A percentile compares a stretch with the other conserved stretches of the same genome.
Conservation (phyloP, 148 eudicot species). For the Arctostaphylos glauca region DNA sequence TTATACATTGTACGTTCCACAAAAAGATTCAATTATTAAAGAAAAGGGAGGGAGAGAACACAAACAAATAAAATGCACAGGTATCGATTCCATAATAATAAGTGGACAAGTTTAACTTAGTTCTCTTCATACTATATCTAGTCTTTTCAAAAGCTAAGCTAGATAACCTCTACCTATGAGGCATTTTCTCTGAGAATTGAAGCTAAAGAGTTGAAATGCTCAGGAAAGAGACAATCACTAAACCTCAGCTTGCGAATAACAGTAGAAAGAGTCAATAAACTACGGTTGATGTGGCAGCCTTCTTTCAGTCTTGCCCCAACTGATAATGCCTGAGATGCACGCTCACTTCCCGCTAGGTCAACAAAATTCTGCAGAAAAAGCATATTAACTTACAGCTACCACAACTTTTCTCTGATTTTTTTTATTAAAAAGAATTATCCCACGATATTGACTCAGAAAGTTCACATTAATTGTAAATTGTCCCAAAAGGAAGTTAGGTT, state of each 20-base stretch:
- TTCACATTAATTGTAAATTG: neutral
- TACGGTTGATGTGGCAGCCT: constrained; percentile 89
- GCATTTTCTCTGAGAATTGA: neutral
- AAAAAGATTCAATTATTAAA: constrained; percentile 4
- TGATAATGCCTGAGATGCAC: constrained; percentile 81
- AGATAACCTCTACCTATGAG: neutral
- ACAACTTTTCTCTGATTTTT: neutral
- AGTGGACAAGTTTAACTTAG: neutral
- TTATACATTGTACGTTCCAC: neutral
- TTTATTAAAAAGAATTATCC: neutral
- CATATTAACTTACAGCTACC: neutral
- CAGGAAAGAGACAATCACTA: constrained; percentile 30
- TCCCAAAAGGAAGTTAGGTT: neutral
- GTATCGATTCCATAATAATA: neutral
- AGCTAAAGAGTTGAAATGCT: constrained; percentile 10
- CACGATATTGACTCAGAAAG: constrained; percentile 10
- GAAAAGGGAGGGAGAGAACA: neutral
- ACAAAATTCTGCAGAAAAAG: constrained; percentile 67
- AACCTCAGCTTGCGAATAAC: constrained; percentile 81
- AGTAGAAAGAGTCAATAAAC: constrained; percentile 78
- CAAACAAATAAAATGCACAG: neutral
- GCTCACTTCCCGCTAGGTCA: constrained; percentile 99
- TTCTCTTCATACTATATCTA: neutral
- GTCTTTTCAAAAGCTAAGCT: neutral
- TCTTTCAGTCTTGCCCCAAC: constrained; percentile 84